phyloP scores from a whole-genome alignment of 805 yeast species.

The Yarrowia deformans region DNA sequence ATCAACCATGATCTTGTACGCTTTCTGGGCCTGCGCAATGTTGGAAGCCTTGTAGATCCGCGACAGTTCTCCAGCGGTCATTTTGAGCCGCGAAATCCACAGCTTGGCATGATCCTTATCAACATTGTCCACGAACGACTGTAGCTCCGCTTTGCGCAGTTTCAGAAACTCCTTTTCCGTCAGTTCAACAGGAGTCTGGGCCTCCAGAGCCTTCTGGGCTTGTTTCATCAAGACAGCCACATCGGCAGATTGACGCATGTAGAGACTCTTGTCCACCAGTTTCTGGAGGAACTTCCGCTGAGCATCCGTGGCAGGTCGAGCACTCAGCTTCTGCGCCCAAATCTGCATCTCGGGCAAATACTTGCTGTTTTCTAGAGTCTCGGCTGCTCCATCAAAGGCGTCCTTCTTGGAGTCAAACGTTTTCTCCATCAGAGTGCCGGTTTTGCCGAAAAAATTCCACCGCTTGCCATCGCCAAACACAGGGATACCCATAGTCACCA shows the following conservation, averaged over 20 bases:
- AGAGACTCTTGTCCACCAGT: slow-evolving; percentile 11
- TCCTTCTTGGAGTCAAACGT: slow-evolving; percentile 15
- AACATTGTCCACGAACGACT: neutral
- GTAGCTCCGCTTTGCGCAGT: neutral
- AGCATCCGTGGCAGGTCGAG: neutral
- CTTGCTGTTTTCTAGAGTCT: neutral
- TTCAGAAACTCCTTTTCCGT: neutral
- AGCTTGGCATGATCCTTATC: neutral
- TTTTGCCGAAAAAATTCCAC: slow-evolving; percentile 2
- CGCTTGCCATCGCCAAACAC: neutral
- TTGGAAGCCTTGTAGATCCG: slow-evolving; percentile 4
- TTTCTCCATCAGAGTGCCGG: neutral
- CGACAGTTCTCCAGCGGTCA: slow-evolving; percentile 13
- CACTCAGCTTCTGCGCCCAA: neutral
- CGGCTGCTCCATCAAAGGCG: slow-evolving; percentile 16
- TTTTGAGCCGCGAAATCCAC: slow-evolving; percentile 20
- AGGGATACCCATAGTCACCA: slow-evolving; percentile 16
- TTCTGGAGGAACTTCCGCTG: neutral
- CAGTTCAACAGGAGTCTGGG: neutral
- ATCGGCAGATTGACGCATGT: slow-evolving; percentile 23
- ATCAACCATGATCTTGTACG: slow-evolving; percentile 22
- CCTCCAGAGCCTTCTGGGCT: slow-evolving; percentile 5
- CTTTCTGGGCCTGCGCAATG: slow-evolving; percentile 25
- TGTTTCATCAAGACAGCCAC: slow-evolving; percentile 1
- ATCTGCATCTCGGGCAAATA: slow-evolving; percentile 8